Evolutionary conservation across 2,329 filamentous ascomycete species (phyloP), one percentile per base, ranked within the genome.

Genomic region (Calcarisporium arbuscula): DNA sequence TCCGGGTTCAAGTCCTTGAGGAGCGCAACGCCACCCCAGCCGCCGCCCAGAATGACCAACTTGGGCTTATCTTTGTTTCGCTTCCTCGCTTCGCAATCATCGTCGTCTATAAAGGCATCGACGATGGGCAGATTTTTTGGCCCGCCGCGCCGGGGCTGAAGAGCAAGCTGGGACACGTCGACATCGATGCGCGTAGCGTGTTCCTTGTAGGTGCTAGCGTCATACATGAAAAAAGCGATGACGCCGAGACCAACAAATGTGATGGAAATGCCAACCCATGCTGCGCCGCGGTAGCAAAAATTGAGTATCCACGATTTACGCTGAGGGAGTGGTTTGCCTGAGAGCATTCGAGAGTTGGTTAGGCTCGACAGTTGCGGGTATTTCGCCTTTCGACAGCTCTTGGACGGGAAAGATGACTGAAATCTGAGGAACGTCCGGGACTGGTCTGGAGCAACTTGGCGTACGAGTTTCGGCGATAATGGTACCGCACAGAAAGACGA

Each of bases 71-170:
- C 75, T 62, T 87, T 92, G 56, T 81, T 77, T 32, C 65, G 70
- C 43, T 68, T 71, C 61, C 80, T 88, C 37, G 75, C 72, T 11
- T 81, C 75, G 34, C 66, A 77, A 45, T 95, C 90, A 48, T 94
- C 80, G 52, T 96, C 92, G 53, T 95, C 89, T 26, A 98, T 80
- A 41, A 89, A 77, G 17, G 84, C 77, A 44, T 95, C 86, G 15
- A 85, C 81, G 39, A 98, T 92, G 2, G 90, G 92, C 21, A 98
- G 65, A 51, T 98, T 95, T 70, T 98, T 96, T 0, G 90, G 89
- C 0, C 92, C 92, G 36, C 92, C 92, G 39, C 73, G 74, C 44
- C 80, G 76, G 2, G 92, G 92, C 38, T 79, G 80, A 34, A 98
- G 66, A 2, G 92, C 92, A 22, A 87, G 64, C 48, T 86, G 75